Evolutionary conservation across 2,329 filamentous ascomycete species (phyloP), one percentile per base, ranked within the genome.

Genomic region (Ophiostoma populinum): DNA sequence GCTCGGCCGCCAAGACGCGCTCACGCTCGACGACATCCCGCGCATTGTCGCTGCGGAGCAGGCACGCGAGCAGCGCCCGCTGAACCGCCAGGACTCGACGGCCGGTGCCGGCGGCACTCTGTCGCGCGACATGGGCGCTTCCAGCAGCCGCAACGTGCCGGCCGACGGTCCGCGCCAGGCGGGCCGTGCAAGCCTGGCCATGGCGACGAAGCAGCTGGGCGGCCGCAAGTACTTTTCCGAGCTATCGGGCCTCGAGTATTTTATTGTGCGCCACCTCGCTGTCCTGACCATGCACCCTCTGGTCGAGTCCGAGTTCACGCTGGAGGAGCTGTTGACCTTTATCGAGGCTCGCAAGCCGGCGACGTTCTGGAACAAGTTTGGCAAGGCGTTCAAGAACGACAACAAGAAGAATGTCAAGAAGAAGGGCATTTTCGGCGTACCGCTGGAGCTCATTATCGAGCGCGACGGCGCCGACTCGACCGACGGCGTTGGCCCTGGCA

Each of bases 281-380:
- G 90, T 98, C 6, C 63, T 98, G 40, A 87, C 82, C 1, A 92
- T 98, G 75, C 83, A 93, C 45, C 85, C 90, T 6, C 65, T 95
- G 54, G 65, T 98, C 5, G 85, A 92, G 47, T 74, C 75, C 4
- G 75, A 92, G 46, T 95, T 95, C 55, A 80, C 78, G n/a, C 67
- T 95, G 39, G 90, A 95, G 45, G 90, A 98, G 50, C 64, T 98
- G 2, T 68, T 95, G 11, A 75, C 81, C 41, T 72, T 98, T 33
- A 95, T 98, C 42, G 90, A 98, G 55, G 83, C 82, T 3, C 77
- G 82, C 49, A 92, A 93, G 46, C 65, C 68, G 42, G 75, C 82
- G 17, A 95, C 82, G 0, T 93, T 98, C 57, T 98, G 90, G 90
- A 90, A 87, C 54, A 94, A 94, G 48, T 86, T 98, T 43, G 87